Evolutionary conservation across 139 green algal species (phyloP).

Genomic region (Haematococcus sp.): DNA sequence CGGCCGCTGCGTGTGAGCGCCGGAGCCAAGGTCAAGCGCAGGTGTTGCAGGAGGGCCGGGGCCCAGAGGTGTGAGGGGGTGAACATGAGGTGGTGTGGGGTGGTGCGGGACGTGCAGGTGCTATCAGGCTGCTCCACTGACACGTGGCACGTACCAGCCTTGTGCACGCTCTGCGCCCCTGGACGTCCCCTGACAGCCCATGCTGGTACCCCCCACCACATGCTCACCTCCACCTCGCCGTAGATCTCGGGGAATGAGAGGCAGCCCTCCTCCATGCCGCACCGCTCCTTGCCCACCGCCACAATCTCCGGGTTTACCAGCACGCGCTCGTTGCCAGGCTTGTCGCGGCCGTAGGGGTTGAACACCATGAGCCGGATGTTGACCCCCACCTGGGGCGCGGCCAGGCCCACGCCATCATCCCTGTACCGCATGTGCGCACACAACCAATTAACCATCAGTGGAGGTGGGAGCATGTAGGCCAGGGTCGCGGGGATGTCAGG

Average conservation of each 20-base stretch:
- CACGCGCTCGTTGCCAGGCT: constrained; percentile 74
- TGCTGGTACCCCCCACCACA: too few relatives aligned
- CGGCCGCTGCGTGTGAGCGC: constrained; percentile 48
- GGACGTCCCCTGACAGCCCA: too few relatives aligned
- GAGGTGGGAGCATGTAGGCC: too few relatives aligned
- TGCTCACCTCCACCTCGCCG: constrained; percentile 64
- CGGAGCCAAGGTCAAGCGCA: constrained; percentile 2
- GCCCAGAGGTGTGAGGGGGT: background rate
- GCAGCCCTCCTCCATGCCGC: constrained; percentile 79
- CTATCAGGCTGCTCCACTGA: too few relatives aligned
- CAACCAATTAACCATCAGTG: background rate
- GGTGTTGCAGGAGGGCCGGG: background rate
- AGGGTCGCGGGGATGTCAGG: too few relatives aligned
- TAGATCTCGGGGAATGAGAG: constrained; percentile 83
- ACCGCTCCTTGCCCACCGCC: constrained; percentile 6
- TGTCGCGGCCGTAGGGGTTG: constrained; percentile 65
- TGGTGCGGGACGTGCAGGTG: background rate
- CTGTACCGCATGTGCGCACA: constrained; percentile 44
- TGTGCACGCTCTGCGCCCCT: too few relatives aligned
- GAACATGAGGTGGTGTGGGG: too few relatives aligned
- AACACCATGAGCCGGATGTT: constrained; percentile 98
- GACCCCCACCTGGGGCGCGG: constrained; percentile 94
- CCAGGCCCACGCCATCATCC: constrained; percentile 95
- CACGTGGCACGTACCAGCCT: too few relatives aligned
- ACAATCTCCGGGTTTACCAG: constrained; percentile 87